Evolutionary conservation across 495 filamentous ascomycete genomes (phyloP).

Genomic region (Endocarpon pusillum): DNA sequence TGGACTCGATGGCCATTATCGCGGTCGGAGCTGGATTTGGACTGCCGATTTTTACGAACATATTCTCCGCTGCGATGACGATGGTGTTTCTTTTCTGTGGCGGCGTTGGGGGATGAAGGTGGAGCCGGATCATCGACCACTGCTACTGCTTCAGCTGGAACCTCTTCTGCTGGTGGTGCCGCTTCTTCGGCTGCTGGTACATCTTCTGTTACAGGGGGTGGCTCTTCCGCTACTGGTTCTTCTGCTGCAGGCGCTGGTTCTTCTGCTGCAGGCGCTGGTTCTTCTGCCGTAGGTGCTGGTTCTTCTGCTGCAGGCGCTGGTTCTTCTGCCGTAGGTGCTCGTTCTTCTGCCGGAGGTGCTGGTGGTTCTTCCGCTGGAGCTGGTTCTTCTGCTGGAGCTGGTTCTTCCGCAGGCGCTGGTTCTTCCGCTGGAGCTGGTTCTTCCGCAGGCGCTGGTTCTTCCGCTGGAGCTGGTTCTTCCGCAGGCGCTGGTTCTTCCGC

Average conservation of each 20-base stretch:
- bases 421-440: too few relatives aligned
- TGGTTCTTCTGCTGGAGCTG: too few relatives aligned
- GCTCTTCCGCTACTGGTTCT: conserved; percentile 9
- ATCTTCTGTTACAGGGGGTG: conserved; percentile 3
- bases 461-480: too few relatives aligned
- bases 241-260: conserved; percentile 2
- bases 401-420: too few relatives aligned
- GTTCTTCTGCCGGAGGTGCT: too few relatives aligned
- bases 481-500: too few relatives aligned
- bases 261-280: conserved; percentile 1
- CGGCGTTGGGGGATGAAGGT: not conserved
- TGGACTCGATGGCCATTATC: conserved; percentile 16
- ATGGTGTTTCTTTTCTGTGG: conserved; percentile 17
- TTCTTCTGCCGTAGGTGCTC: too few relatives aligned
- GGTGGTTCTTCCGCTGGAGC: too few relatives aligned
- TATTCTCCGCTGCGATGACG: conserved; percentile 11
- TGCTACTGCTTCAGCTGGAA: conserved; percentile 5
- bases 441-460: too few relatives aligned
- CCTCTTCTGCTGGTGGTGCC: conserved; percentile 3
- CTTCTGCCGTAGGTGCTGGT: too few relatives aligned
- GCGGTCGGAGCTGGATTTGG: conserved; percentile 24
- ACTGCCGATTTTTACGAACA: conserved; percentile 18
- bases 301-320: too few relatives aligned
- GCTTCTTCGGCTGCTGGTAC: conserved; percentile 5
- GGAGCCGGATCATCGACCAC: conserved; percentile 1